Evolutionary conservation across 352 stramenopile genomes (phyloP).

Genomic region (Phytophthora agathidicida): DNA sequence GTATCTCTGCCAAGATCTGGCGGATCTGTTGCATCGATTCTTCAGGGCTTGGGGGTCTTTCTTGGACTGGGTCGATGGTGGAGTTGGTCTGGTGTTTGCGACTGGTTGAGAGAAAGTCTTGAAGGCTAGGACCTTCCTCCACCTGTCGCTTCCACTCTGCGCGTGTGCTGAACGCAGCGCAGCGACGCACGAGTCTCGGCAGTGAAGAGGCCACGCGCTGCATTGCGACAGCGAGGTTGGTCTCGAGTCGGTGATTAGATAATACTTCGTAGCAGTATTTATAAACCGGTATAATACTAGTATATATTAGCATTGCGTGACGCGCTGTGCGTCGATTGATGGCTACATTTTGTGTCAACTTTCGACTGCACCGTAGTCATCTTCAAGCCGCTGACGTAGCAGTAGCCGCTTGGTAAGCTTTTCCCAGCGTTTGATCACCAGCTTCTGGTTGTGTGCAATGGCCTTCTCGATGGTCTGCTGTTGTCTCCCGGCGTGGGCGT

Average conservation of each 20-base stretch:
- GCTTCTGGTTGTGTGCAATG: conserved; percentile 65
- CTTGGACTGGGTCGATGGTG: conserved; percentile 1
- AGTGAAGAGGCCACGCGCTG: conserved; percentile 5
- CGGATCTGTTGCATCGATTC: conserved; percentile 50
- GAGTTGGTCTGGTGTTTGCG: background rate
- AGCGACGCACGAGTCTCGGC: background rate
- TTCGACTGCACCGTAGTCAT: conserved; percentile 72
- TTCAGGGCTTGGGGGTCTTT: background rate
- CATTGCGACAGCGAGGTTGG: no score
- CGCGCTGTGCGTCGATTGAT: no score
- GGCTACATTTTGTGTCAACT: conserved; percentile 14
- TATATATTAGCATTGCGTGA: no score
- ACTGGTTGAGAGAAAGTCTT: conserved; percentile 40
- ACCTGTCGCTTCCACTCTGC: conserved; percentile 43
- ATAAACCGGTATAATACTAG: no score
- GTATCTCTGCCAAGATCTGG: conserved; percentile 46
- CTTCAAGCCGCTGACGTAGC: conserved; percentile 71
- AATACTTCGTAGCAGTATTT: no score
- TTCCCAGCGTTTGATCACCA: conserved; percentile 67
- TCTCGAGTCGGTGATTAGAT: no score
- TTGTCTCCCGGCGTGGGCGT: conserved; percentile 72
- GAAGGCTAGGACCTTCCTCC: conserved; percentile 34
- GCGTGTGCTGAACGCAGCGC: conserved; percentile 22
- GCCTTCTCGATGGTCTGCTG: conserved; percentile 75
- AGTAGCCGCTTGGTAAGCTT: conserved; percentile 70